Conservation (phyloP, 371 early-diverging fungal species). For the Funneliformis caledonium region DNA sequence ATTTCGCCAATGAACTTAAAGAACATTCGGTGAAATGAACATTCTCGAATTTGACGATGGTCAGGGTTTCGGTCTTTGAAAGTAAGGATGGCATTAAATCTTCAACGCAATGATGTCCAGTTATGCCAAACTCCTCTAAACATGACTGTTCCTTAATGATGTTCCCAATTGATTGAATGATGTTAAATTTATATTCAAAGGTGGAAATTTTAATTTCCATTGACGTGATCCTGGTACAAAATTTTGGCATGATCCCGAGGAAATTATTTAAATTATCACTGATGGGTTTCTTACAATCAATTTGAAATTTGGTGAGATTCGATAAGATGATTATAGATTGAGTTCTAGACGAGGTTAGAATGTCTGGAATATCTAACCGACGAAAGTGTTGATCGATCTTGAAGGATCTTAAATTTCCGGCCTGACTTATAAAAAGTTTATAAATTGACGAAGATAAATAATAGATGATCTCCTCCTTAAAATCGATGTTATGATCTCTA, state of each 20-base stretch:
- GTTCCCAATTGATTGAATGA: background rate
- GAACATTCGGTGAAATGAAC: background rate
- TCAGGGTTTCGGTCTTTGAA: background rate
- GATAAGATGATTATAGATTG: background rate
- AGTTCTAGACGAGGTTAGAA: background rate
- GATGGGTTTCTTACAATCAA: slow-evolving; percentile 11
- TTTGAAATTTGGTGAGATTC: background rate
- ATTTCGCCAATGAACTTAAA: background rate
- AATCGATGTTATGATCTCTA: background rate
- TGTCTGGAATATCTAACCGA: slow-evolving; percentile 13
- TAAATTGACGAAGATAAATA: background rate
- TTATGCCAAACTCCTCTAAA: background rate
- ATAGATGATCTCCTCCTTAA: background rate
- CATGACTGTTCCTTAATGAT: background rate
- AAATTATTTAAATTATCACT: slow-evolving; percentile 5
- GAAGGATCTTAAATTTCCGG: slow-evolving; percentile 1
- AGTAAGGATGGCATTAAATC: slow-evolving; percentile 1
- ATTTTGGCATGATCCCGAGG: background rate
- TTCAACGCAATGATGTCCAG: background rate
- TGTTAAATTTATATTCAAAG: slow-evolving; percentile 12
- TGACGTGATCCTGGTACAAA: background rate
- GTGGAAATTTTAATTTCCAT: background rate
- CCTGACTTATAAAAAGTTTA: slow-evolving; percentile 13
- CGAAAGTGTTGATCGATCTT: slow-evolving; percentile 8
- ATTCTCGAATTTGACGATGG: slow-evolving; percentile 2